Conservation (phyloP, 495 filamentous ascomycete species). For the Tetracladium setigerum region DNA sequence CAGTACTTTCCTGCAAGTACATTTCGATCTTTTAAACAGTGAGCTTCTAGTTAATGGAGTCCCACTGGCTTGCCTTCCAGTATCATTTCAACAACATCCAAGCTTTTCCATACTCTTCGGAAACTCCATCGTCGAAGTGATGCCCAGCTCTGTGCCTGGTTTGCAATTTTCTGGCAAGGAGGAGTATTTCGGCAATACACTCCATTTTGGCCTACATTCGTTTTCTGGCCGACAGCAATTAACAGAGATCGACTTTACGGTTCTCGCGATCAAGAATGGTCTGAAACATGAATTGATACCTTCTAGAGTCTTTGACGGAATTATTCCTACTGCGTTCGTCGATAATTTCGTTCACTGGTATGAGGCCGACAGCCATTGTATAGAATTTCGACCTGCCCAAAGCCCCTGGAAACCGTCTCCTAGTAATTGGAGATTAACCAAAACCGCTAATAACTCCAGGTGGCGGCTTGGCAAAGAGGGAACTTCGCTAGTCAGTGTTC, state of each 20-base stretch:
- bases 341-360: slow-evolving; percentile 3
- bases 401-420: neutral
- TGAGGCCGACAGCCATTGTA: neutral
- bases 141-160: slow-evolving; percentile 32
- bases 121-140: slow-evolving; percentile 36
- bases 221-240: neutral
- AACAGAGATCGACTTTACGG: neutral
- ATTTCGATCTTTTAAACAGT: slow-evolving; percentile 48
- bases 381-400: neutral
- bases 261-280: neutral
- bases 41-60: slow-evolving; percentile 48
- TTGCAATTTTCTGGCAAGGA: slow-evolving; percentile 37
- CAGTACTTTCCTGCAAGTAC: slow-evolving; percentile 22
- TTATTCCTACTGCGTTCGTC: neutral
- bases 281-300: neutral
- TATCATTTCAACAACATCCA: slow-evolving; percentile 32
- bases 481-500: neutral
- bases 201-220: slow-evolving; percentile 34
- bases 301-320: neutral
- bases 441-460: neutral
- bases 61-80: slow-evolving; percentile 42
- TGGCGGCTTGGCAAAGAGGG: neutral
- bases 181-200: slow-evolving; percentile 21
- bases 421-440: neutral
- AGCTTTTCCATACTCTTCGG: slow-evolving; percentile 27